These are phyloP conservation scores for Paraurostyla sp. DNA, from an alignment of 73 alveolate genomes.

Conservation along the genomic window DNA sequence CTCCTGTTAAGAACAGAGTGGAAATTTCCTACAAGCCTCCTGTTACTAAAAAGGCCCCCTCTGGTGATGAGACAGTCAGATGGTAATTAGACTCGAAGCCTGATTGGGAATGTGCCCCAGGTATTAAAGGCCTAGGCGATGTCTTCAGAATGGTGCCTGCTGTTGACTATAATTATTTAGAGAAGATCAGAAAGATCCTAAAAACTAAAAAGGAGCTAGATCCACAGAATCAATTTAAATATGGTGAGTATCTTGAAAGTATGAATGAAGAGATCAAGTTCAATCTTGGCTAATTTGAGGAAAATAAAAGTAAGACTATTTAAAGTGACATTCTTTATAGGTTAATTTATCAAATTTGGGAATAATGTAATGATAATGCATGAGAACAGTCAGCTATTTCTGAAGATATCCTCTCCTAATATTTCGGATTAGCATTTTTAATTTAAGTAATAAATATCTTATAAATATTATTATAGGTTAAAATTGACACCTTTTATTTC, in stretches of 20 bases:
- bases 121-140: constrained; percentile 9
- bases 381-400: constrained; percentile 19
- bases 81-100: neutral
- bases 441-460: neutral
- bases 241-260: constrained; percentile 51
- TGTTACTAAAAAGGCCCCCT: neutral
- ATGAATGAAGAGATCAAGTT: constrained; percentile 35
- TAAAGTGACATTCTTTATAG: neutral
- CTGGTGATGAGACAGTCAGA: neutral
- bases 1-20: constrained; percentile 13
- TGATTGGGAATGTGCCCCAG: constrained; percentile 49
- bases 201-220: constrained; percentile 48
- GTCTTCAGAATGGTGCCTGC: constrained; percentile 41
- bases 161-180: neutral
- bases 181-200: constrained; percentile 15
- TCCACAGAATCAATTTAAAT: constrained; percentile 26
- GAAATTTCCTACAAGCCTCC: constrained; percentile 24
- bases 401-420: constrained; percentile 48
- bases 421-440: constrained; percentile 15
- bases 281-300: constrained; percentile 30
- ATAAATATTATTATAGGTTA: neutral
- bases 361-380: constrained; percentile 24
- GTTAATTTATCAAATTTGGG: constrained; percentile 26
- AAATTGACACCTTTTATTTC: constrained; percentile 21
- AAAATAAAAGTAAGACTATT: neutral